Percentiles rank a stretch among this genome's conserved stretches.
Evolutionary conservation across 305 asterid genomes (phyloP).

Genomic region (Solanum hybrid): DNA sequence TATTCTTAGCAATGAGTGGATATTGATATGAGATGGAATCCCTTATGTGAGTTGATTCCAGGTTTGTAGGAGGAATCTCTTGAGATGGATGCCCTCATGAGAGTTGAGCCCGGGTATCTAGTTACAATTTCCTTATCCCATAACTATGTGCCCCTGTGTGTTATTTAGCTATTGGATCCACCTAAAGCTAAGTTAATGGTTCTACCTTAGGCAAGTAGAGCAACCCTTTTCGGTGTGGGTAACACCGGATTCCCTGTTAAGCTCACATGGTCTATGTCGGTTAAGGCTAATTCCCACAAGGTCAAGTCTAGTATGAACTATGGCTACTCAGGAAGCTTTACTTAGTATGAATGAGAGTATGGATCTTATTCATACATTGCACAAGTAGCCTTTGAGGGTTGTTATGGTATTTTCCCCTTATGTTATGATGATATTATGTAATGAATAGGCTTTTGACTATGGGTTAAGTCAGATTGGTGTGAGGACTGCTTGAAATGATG

Average conservation of each 20-base stretch:
- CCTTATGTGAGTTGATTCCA: too few relatives aligned
- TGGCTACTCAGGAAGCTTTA: background rate
- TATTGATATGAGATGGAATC: too few relatives aligned
- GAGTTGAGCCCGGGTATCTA: background rate
- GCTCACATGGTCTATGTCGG: background rate
- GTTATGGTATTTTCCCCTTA: background rate
- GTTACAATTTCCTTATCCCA: background rate
- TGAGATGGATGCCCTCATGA: background rate
- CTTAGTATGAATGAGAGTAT: background rate
- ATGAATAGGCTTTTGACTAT: background rate
- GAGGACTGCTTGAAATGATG: background rate
- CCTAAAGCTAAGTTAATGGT: background rate
- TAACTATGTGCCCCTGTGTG: background rate
- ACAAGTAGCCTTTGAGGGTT: background rate
- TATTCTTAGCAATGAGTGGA: too few relatives aligned
- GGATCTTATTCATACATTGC: background rate
- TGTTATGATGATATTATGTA: background rate
- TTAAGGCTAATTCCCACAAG: background rate
- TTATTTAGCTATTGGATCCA: background rate
- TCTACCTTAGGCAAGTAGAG: background rate
- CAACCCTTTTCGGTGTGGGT: background rate
- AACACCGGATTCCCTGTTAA: background rate
- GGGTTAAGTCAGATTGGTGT: too few relatives aligned
- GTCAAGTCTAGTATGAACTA: background rate
- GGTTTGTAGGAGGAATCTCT: background rate